Percentiles rank a stretch among this genome's conserved stretches.
Conservation (phyloP, 1,284 basidiomycete genomes). For the Fomitopsis palustris region DNA sequence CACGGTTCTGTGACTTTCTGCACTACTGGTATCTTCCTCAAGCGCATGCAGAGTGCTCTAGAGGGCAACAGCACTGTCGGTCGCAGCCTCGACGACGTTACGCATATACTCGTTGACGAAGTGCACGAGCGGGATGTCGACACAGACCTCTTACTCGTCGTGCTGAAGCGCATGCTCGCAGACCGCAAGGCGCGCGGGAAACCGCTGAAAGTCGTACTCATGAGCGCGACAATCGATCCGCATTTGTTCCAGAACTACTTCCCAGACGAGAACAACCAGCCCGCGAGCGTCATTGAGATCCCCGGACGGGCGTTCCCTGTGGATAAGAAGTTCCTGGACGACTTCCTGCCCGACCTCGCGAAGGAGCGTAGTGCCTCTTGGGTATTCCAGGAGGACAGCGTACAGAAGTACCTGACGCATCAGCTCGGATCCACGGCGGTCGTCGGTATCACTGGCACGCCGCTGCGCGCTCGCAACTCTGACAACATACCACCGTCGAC, state of each 20-base stretch:
- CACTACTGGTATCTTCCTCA: constrained; percentile 91
- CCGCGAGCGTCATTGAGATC: constrained; percentile 78
- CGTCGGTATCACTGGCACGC: neutral
- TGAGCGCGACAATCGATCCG: constrained; percentile 96
- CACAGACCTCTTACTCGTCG: constrained; percentile 89
- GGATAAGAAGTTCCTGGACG: constrained; percentile 78
- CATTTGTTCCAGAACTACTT: constrained; percentile 90
- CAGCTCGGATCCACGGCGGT: constrained; percentile 53
- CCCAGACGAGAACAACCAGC: constrained; percentile 54
- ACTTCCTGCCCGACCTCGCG: constrained; percentile 59
- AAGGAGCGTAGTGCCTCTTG: constrained; percentile 40
- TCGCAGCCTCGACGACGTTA: constrained; percentile 73
- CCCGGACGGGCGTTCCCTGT: constrained; percentile 95
- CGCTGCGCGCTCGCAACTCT: neutral
- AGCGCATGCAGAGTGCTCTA: constrained; percentile 81
- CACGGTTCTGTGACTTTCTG: constrained; percentile 92
- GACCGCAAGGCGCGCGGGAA: constrained; percentile 73
- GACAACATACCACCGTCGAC: constrained; percentile 13
- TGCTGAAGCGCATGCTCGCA: constrained; percentile 82
- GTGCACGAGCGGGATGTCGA: constrained; percentile 97
- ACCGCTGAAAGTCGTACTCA: constrained; percentile 87
- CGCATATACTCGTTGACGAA: constrained; percentile 94
- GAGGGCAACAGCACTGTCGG: constrained; percentile 35
- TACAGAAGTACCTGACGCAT: constrained; percentile 71
- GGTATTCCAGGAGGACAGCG: constrained; percentile 77